phyloP scores from a whole-genome alignment of 1,139 yeast species.

The Maudiozyma humilis region DNA sequence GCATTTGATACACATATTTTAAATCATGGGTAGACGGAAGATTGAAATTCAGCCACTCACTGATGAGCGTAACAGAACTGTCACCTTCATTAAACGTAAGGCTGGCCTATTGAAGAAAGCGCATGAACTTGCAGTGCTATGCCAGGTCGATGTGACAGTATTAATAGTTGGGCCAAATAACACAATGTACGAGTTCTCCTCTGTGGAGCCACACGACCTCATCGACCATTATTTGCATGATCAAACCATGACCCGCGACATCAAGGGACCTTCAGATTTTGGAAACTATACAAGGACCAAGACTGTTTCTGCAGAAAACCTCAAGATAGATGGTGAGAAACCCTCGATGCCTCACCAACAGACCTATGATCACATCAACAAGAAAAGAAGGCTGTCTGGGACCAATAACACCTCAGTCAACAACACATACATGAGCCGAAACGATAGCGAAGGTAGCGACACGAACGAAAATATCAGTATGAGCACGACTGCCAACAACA shows the following conservation, averaged over 20 bases:
- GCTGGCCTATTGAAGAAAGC: constrained; percentile 96
- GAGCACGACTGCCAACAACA: constrained; percentile 20
- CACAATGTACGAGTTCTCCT: constrained; percentile 66
- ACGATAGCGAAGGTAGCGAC: constrained; percentile 20
- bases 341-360: not conserved
- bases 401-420: not conserved
- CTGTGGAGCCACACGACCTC: constrained; percentile 58
- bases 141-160: constrained; percentile 89
- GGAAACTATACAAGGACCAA: constrained; percentile 31
- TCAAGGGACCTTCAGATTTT: constrained; percentile 53
- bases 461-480: constrained; percentile 25
- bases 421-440: constrained; percentile 1
- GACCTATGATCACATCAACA: not conserved
- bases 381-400: constrained; percentile 3
- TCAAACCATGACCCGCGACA: constrained; percentile 40
- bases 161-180: constrained; percentile 79
- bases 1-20: no score
- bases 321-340: not conserved
- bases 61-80: constrained; percentile 82
- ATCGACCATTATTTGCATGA: constrained; percentile 44
- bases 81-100: constrained; percentile 86
- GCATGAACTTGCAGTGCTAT: constrained; percentile 83
- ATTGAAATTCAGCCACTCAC: constrained; percentile 86
- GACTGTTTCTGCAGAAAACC: not conserved
- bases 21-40: constrained; percentile 86